These are phyloP conservation scores for Middelhovenomyces tepae DNA, from an alignment of 805 yeast species.

Conservation along the genomic window DNA sequence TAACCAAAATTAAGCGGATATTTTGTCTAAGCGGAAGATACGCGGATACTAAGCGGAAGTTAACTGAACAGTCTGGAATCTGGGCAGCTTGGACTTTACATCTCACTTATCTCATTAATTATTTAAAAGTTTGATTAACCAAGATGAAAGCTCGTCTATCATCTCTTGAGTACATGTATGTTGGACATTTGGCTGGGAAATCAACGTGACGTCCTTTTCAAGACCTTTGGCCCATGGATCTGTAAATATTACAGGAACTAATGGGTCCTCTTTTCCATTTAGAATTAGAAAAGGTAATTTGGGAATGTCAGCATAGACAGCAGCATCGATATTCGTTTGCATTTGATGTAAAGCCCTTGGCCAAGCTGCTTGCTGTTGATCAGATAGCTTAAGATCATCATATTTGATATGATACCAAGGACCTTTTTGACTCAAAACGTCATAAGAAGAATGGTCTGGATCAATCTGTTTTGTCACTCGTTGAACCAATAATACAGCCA, in stretches of 20 bases:
- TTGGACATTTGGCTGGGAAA: slow-evolving; percentile 24
- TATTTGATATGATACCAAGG: not conserved
- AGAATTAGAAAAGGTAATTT: slow-evolving; percentile 22
- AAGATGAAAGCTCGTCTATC: slow-evolving; percentile 21
- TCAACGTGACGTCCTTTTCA: slow-evolving; percentile 16
- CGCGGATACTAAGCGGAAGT: no score
- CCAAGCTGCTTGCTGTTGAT: slow-evolving; percentile 11
- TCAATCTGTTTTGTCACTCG: slow-evolving; percentile 6
- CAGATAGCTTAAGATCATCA: not conserved
- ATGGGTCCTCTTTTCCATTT: slow-evolving; percentile 28
- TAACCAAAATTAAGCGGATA: no score
- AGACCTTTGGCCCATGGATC: slow-evolving; percentile 23
- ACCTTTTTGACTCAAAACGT: not conserved
- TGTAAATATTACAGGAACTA: slow-evolving; percentile 29
- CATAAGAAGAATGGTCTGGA: not conserved
- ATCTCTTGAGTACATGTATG: slow-evolving; percentile 25
- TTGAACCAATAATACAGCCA: slow-evolving; percentile 36
- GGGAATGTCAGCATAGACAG: slow-evolving; percentile 2
- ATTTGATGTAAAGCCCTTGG: slow-evolving; percentile 14
- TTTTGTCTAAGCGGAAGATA: no score
- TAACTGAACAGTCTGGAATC: slow-evolving; percentile 4
- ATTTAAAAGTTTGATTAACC: slow-evolving; percentile 17
- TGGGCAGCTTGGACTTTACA: no score
- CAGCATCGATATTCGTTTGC: slow-evolving; percentile 10
- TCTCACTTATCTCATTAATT: no score